Evolutionary conservation across 225 moss, liverwort and hornwort genomes (phyloP).

Genomic region (Polytrichum commune): DNA sequence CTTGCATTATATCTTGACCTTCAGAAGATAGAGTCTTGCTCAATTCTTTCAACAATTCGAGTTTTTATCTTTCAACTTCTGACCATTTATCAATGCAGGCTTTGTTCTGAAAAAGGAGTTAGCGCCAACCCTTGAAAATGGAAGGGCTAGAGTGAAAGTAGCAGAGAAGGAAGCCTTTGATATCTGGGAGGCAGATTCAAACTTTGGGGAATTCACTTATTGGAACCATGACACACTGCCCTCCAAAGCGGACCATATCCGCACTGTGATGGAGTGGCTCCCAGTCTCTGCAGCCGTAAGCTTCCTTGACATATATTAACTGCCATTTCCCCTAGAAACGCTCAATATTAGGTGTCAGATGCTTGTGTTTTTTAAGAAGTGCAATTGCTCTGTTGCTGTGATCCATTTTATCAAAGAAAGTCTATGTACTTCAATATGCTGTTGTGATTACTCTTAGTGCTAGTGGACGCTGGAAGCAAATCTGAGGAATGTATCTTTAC

Average conservation of each 20-base stretch:
- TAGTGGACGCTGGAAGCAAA: no score
- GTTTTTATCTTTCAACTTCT: not conserved
- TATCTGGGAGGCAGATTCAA: conserved; percentile 47
- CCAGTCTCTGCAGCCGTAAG: conserved; percentile 55
- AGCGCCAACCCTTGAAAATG: conserved; percentile 9
- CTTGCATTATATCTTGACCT: not conserved
- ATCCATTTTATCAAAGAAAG: no score
- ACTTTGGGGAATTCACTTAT: conserved; percentile 38
- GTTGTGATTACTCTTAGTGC: no score
- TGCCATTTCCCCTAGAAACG: no score
- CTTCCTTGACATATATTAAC: no score
- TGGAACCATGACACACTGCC: conserved; percentile 69
- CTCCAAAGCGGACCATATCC: conserved; percentile 45
- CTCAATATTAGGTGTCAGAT: no score
- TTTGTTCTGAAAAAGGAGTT: conserved; percentile 46
- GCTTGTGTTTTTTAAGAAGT: no score
- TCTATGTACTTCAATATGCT: no score
- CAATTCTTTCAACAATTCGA: not conserved
- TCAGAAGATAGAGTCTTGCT: not conserved
- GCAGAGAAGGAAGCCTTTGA: conserved; percentile 34
- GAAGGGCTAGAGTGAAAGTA: conserved; percentile 19
- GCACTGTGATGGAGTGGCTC: conserved; percentile 57
- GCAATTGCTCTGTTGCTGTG: no score
- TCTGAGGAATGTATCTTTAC: no score
- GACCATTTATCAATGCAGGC: conserved; percentile 25